Evolutionary conservation across 2,329 filamentous ascomycete species (phyloP).

Genomic region (Diaporthe batatas): DNA sequence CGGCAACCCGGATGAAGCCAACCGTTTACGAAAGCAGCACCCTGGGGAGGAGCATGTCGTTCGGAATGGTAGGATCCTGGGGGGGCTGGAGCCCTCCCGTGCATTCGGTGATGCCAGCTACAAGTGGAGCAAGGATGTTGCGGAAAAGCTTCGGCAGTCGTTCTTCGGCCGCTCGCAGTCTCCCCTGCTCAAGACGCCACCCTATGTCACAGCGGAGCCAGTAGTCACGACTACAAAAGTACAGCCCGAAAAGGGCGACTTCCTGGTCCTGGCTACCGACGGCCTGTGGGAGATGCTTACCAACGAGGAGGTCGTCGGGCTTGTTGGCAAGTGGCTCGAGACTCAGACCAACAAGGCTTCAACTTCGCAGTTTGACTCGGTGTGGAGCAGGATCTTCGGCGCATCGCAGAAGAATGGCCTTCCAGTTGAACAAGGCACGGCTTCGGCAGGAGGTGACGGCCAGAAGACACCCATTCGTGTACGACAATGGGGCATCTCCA

Average conservation of each 20-base stretch:
- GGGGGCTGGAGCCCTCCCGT: conserved; percentile 90
- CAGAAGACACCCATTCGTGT: conserved; percentile 90
- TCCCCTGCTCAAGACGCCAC: conserved; percentile 85
- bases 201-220: conserved; percentile 97
- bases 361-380: conserved; percentile 76
- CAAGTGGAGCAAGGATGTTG: conserved; percentile 92
- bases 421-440: conserved; percentile 78
- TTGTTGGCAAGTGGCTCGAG: conserved; percentile 98
- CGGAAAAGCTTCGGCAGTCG: conserved; percentile 82
- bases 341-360: conserved; percentile 69
- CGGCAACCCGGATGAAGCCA: conserved; percentile 85
- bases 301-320: conserved; percentile 96
- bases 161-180: conserved; percentile 90
- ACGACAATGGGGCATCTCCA: conserved; percentile 88
- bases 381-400: conserved; percentile 76
- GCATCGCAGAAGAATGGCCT: conserved; percentile 65
- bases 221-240: conserved; percentile 94
- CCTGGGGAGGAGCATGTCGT: conserved; percentile 91
- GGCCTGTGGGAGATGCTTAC: conserved; percentile 99
- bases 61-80: conserved; percentile 89
- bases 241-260: conserved; percentile 89
- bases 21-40: conserved; percentile 85
- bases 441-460: conserved; percentile 67
- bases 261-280: conserved; percentile 95
- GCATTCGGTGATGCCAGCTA: conserved; percentile 98